Evolutionary conservation across 352 stramenopile species (phyloP), one percentile per base, ranked within the genome.

Genomic region (Phytopythium oedochilum): DNA sequence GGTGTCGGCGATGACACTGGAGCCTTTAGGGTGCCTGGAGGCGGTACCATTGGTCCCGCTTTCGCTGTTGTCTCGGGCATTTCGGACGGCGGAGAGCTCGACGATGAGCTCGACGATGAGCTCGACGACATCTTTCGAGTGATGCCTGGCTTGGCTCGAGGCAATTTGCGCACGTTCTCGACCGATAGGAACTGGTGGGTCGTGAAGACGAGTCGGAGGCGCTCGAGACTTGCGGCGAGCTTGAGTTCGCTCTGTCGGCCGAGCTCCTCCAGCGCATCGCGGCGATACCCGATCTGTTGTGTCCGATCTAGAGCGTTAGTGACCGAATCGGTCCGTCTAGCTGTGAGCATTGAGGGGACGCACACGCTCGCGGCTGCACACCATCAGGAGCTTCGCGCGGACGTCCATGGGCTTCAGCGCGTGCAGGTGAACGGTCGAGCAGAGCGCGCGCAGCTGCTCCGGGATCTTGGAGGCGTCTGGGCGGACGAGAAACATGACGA

Each of bases 201-300:
- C 14, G 72, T 32, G 38, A 92, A 92, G 14, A 82, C 53, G 18
- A 71, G 49, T 18, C 78, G 72, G 2, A 90, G 61, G 18, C 52
- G 69, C 17, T 73, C 63, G 28, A 90, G 57, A 43, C 64, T 77
- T 0, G 58, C 28, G 5, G 82, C 52, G 1, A 89, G 34, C 20
- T 84, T 73, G 49, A 68, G 71, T 5, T 63, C 58, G 39, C 53
- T 73, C 8, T 47, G 25, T 11, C 61, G 61, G 11, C 65, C 29
- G 2, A 92, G 26, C 25, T 72, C 71, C 60, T 92, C 82, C 1
- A 92, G 40, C 0, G 71, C 82, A 11, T 78, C 68, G 28, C 67
- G 74, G 1, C 68, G 75, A 55, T 75, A 92, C 20, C 82, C 82
- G 31, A 92, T 79, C 82, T 90, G 36, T 20, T 22, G 14, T 20